phyloP scores from a whole-genome alignment of 2,329 filamentous ascomycete genomes.

The Metarhizium robertsii region DNA sequence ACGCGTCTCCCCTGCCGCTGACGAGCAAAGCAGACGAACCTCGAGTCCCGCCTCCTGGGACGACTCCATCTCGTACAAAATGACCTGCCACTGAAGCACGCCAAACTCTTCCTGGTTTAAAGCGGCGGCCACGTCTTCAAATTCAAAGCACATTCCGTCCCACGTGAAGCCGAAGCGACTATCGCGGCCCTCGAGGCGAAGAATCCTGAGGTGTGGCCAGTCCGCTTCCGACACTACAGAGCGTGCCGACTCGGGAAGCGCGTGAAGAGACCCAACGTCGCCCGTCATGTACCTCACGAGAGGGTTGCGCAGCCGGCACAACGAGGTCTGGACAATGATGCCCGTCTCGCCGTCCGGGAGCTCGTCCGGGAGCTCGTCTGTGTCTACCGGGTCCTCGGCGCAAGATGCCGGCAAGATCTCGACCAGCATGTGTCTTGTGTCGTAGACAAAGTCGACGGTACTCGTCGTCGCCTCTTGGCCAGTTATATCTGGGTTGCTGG shows the following conservation, averaged over 20 bases:
- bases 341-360: constrained; percentile 19
- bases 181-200: not conserved
- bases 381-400: constrained; percentile 2
- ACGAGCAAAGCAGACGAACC: no score
- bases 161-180: not conserved
- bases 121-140: no score
- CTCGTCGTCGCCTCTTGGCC: no score
- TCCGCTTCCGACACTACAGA: not conserved
- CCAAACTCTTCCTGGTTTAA: no score
- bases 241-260: not conserved
- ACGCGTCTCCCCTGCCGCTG: no score
- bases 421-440: constrained; percentile 11
- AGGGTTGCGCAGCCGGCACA: constrained; percentile 34
- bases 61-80: no score
- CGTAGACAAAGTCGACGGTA: no score
- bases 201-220: not conserved
- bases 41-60: no score
- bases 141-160: no score
- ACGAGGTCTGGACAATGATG: constrained; percentile 30
- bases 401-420: constrained; percentile 23
- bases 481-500: no score
- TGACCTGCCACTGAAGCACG: no score
- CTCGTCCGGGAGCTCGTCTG: constrained; percentile 15
- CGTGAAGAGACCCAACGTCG: constrained; percentile 26
- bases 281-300: constrained; percentile 31